Evolutionary conservation across 495 filamentous ascomycete species (phyloP).

Genomic region (Penicillium dipodomyicola): DNA sequence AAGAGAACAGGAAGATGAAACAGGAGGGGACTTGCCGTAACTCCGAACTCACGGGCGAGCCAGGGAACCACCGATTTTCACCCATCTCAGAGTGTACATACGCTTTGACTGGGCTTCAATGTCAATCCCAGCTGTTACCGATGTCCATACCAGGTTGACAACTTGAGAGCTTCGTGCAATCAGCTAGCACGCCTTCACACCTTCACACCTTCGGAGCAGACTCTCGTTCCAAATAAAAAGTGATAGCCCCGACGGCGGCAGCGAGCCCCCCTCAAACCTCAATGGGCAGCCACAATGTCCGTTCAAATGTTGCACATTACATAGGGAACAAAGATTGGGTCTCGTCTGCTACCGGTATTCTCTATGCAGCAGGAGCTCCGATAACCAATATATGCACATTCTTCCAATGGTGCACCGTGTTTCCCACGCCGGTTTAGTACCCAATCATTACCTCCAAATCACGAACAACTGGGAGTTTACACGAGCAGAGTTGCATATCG

Average conservation of each 20-base stretch:
- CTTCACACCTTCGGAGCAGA: not conserved
- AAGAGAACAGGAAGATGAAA: slow-evolving; percentile 21
- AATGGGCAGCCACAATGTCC: not conserved
- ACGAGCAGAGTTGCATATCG: not conserved
- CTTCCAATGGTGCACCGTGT: not conserved
- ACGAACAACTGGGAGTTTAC: not conserved
- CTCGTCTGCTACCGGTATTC: not conserved
- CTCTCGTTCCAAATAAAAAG: not conserved
- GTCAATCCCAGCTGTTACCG: not conserved
- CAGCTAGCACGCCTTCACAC: not conserved
- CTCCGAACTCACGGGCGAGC: slow-evolving; percentile 21
- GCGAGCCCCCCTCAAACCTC: not conserved
- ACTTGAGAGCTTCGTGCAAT: not conserved
- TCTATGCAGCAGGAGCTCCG: not conserved
- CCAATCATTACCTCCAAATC: not conserved
- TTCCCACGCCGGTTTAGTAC: not conserved
- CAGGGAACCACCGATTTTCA: not conserved
- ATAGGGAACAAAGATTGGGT: not conserved
- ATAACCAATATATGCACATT: not conserved
- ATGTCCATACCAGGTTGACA: not conserved
- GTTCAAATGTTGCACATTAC: not conserved
- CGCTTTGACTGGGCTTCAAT: not conserved
- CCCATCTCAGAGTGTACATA: not conserved
- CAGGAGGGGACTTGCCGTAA: slow-evolving; percentile 24
- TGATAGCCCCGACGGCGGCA: not conserved